Percentiles rank a stretch among this genome's conserved stretches.
phyloP scores from a whole-genome alignment of 2,329 filamentous ascomycete genomes.

The Geoglossum cookeanum region DNA sequence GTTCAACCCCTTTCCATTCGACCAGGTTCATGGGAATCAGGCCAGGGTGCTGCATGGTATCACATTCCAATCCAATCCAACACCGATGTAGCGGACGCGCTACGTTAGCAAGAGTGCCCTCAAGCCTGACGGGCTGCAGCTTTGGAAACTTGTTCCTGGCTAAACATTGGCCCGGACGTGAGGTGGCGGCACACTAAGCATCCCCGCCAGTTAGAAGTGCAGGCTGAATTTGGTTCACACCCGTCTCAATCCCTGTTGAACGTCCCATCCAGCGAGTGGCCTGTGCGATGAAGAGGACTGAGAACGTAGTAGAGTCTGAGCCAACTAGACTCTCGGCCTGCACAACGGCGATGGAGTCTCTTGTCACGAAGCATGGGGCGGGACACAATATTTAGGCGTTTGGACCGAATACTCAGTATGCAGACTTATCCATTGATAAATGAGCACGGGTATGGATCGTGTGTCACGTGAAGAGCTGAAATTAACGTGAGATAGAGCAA shows the following conservation, averaged over 20 bases:
- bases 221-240: neutral
- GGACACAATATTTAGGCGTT: no score
- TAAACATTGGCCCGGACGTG: neutral
- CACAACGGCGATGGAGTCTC: no score
- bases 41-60: neutral
- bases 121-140: neutral
- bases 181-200: neutral
- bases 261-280: neutral
- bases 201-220: neutral
- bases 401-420: no score
- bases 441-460: no score
- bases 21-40: neutral
- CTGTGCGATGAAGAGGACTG: neutral
- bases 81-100: neutral
- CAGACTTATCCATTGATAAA: no score
- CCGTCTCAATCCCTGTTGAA: neutral
- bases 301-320: neutral
- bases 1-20: neutral
- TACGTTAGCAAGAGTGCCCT: neutral
- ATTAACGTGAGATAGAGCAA: no score
- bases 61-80: neutral
- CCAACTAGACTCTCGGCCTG: neutral
- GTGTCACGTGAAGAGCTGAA: no score
- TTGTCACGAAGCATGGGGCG: no score
- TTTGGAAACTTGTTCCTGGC: conserved; percentile 1